Evolutionary conservation across 2,329 filamentous ascomycete species (phyloP), one percentile per base, ranked within the genome.

Genomic region (Kalaharituber pfeilii): DNA sequence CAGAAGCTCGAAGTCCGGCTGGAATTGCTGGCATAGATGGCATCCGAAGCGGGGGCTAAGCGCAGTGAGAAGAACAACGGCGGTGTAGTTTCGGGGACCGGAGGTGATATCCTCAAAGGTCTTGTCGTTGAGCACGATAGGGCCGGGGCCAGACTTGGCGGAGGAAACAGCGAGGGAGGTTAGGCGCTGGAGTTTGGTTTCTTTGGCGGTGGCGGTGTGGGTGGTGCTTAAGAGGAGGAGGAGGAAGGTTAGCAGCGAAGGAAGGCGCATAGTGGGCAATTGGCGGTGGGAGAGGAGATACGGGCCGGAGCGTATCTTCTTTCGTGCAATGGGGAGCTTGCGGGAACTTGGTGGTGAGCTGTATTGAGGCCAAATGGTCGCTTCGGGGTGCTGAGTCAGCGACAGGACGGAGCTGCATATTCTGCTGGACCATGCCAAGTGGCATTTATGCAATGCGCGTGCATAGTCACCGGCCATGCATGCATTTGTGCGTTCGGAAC

Each of bases 1-100:
- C 53, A 98, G 71, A 53, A 96, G 69, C 53, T 93, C 84, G 84
- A 87, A 98, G 70, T 98, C 91, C 1, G 88, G 83, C 68, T 94
- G 84, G 68, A 98, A 94, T 52, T 94, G 86, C 52, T 80, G 77
- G 69, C 91, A 98, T 50, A 96, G 73, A 61, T 80, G 73, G 68
- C 91, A 98, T 57, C 84, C 85, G 66, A 85, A 95, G 56, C 86
- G 79, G 28, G 80, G 66, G 61, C 94, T 88, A 64, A 88, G 71
- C 33, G 91, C 91, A 1, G 91, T 98, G 60, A 98, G 72, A 13
- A 98, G 77, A 2, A 98, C 77, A 2, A 81, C 82, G 26, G 84
- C 76, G 36, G 80, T 80, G 68, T 95, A 94, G 69, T 98, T 84
- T 62, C 91, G 80, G 11, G 88, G 86, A 1, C 77, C 70, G 15